Evolutionary conservation across 305 asterid genomes (phyloP).

Genomic region (Fraxinus velutina): DNA sequence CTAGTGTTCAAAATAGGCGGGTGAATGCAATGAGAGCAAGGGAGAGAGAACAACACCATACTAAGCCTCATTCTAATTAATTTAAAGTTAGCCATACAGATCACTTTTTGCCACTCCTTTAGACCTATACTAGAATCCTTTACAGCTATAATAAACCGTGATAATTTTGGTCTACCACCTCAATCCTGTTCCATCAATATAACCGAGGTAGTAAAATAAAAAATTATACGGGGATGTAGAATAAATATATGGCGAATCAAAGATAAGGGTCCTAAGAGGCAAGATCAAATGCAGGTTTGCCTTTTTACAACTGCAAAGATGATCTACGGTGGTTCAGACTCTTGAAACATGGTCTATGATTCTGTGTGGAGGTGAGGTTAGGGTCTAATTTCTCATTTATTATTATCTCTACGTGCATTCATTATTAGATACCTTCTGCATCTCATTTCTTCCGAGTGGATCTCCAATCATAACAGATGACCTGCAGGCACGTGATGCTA

Average conservation of each 20-base stretch:
- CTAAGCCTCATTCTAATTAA: neutral
- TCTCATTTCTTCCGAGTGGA: conserved; percentile 77
- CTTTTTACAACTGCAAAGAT: neutral
- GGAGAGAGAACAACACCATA: neutral
- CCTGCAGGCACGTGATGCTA: conserved; percentile 97
- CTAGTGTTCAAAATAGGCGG: neutral
- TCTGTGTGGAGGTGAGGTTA: neutral
- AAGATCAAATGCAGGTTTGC: neutral
- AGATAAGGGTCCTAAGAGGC: neutral
- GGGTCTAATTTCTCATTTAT: neutral
- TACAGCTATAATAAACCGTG: neutral
- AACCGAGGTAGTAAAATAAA: neutral
- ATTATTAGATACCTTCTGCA: conserved; percentile 64
- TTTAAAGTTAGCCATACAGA: neutral
- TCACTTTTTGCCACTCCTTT: neutral
- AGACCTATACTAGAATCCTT: neutral
- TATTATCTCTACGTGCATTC: neutral
- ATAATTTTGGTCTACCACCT: neutral
- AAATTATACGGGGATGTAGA: neutral
- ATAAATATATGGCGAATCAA: neutral
- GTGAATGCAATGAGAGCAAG: neutral
- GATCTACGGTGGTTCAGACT: neutral
- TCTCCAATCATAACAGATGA: conserved; percentile 92
- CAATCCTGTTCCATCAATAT: neutral
- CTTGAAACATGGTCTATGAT: neutral